Evolutionary conservation across 2,329 filamentous ascomycete species (phyloP), one percentile per base, ranked within the genome.

Genomic region (Allantophomopsis cytisporea): DNA sequence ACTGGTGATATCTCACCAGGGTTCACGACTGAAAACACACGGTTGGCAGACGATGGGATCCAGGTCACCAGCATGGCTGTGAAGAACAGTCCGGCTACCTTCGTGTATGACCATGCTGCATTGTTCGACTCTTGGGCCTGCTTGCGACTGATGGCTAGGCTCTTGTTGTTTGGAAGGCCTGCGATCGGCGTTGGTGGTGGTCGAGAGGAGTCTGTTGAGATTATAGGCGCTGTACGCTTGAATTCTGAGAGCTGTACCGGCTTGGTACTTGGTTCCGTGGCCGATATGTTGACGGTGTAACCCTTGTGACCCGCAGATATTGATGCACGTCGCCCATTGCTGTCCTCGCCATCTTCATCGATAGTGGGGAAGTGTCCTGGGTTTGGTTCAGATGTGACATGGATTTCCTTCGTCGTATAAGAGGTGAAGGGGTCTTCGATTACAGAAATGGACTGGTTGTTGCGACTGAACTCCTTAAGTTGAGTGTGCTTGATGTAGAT

Each of bases 41-140:
- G 71, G 55, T 93, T 91, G 43, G 80, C 70, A 16, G 78, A 83
- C 1, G 82, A 87, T 1, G 75, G 85, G 41, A 88, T 74, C 80
- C 80, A 85, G 5, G 81, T 83, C 18, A 84, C 69, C 38, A 83
- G 64, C 43, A 85, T 68, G 1, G 79, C 79, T 1, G 75, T 66
- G 58, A 84, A 84, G 65, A 84, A 83, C 7, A 84, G 65, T 20
- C 83, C 63, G 1, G 80, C 71, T 36, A 79, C 81, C 49, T 81
- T 81, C 41, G 78, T 73, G 53, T 84, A 84, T 1, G 72, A 69
- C 74, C 74, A 80, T 1, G 77, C 73, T 2, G 78, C 78, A 30
- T 68, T 77, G 52, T 71, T 77, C 15, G 73, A 44, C 35, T 52
- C 43, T 13, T 43, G 42, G 0, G 45, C 38, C 16, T 45, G 41